Evolutionary conservation across 2,329 filamentous ascomycete species (phyloP).

Genomic region (Fusarium euwallaceae): DNA sequence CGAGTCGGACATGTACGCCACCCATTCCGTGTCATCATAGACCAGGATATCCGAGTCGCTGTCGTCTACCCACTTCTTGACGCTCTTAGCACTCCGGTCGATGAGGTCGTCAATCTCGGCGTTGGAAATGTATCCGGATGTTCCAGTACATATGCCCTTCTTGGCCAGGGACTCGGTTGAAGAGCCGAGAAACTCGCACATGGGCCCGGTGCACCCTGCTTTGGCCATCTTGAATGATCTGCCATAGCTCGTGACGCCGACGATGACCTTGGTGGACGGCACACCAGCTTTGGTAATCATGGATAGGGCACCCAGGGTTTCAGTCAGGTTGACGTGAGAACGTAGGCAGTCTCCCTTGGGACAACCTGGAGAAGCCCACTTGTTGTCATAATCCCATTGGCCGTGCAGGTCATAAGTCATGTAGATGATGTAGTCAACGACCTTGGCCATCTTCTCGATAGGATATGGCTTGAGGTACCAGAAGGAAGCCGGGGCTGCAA

Average conservation of each 20-base stretch:
- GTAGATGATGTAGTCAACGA: constrained; percentile 52
- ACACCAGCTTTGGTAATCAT: constrained; percentile 54
- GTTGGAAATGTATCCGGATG: not conserved
- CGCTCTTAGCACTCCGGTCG: not conserved
- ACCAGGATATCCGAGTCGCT: not conserved
- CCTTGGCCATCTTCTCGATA: constrained; percentile 41
- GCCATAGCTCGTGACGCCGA: constrained; percentile 50
- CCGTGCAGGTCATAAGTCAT: constrained; percentile 54
- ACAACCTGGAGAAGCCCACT: constrained; percentile 43
- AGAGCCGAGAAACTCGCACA: not conserved
- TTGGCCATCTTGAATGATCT: constrained; percentile 51
- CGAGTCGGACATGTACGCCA: not conserved
- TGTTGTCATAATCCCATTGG: constrained; percentile 48
- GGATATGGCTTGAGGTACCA: constrained; percentile 52
- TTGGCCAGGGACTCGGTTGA: not conserved
- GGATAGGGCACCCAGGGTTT: constrained; percentile 49
- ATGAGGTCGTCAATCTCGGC: not conserved
- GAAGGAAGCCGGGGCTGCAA: constrained; percentile 50
- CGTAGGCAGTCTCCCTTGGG: constrained; percentile 51
- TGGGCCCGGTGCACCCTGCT: not conserved
- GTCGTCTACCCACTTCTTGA: not conserved
- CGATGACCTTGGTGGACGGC: constrained; percentile 46
- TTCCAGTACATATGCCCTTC: not conserved
- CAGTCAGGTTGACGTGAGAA: constrained; percentile 53
- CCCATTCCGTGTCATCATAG: not conserved